phyloP scores from a whole-genome alignment of 768 basidiomycete genomes.

The Leccinum rimulosum region DNA sequence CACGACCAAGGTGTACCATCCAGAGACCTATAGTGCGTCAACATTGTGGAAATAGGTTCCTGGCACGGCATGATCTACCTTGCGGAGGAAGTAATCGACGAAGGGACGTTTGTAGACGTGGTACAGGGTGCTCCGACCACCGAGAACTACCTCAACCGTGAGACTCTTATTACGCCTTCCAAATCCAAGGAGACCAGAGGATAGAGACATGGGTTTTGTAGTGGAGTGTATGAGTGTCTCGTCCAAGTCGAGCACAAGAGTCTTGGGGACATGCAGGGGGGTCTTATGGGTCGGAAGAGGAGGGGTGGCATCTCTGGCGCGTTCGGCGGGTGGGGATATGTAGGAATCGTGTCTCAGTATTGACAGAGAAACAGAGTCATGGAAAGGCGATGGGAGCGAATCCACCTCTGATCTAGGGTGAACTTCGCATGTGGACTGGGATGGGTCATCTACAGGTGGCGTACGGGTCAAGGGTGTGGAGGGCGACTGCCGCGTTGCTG shows the following conservation, averaged over 20 bases:
- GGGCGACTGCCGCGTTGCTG: conserved; percentile 16
- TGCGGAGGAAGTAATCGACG: conserved; percentile 91
- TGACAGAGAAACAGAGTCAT: conserved; percentile 7
- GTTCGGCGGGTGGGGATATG: conserved; percentile 18
- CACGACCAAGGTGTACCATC: conserved; percentile 98
- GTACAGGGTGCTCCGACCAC: conserved; percentile 86
- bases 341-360: conserved; percentile 11
- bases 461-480: conserved; percentile 26
- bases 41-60: neutral
- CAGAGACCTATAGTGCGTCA: conserved; percentile 69
- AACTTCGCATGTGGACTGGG: conserved; percentile 5
- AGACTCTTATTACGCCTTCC: conserved; percentile 65
- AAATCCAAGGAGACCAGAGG: conserved; percentile 58
- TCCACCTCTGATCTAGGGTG: conserved; percentile 14
- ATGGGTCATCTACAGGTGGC: conserved; percentile 18
- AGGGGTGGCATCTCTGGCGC: conserved; percentile 50
- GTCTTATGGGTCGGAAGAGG: conserved; percentile 51
- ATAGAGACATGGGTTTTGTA: conserved; percentile 62
- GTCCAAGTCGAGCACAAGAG: conserved; percentile 94
- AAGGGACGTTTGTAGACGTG: conserved; percentile 99
- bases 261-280: conserved; percentile 84
- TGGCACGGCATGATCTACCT: conserved; percentile 46
- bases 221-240: conserved; percentile 99
- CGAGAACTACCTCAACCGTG: conserved; percentile 90
- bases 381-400: conserved; percentile 21